These are phyloP conservation scores for Salix purpurea DNA, from an alignment of 345 rosid species.

Conservation along the genomic window DNA sequence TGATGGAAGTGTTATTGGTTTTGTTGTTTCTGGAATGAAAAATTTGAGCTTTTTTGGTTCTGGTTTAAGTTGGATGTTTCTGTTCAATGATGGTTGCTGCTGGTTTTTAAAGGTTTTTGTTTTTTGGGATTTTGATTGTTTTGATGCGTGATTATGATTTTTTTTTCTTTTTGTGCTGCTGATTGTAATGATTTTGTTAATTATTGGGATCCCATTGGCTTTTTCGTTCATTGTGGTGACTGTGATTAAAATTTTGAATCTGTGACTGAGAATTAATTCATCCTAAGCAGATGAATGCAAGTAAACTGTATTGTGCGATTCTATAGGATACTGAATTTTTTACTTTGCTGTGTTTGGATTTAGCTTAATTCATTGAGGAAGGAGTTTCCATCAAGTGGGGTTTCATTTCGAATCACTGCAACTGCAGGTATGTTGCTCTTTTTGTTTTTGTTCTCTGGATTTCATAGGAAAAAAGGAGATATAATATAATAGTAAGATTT, in stretches of 20 bases:
- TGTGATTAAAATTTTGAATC: not conserved
- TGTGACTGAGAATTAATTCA: not conserved
- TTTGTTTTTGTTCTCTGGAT: not conserved
- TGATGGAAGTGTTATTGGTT: constrained; percentile 3
- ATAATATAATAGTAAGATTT: not conserved
- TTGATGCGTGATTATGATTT: not conserved
- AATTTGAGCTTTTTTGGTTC: not conserved
- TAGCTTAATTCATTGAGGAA: constrained; percentile 49
- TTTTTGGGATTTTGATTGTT: not conserved
- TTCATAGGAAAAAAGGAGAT: not conserved
- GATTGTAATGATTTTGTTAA: not conserved
- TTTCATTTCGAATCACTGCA: constrained; percentile 45
- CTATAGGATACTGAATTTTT: constrained; percentile 3
- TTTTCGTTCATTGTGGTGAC: not conserved
- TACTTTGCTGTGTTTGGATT: constrained; percentile 19
- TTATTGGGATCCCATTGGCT: not conserved
- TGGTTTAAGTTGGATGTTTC: not conserved
- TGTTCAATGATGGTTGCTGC: not conserved
- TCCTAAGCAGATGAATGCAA: not conserved
- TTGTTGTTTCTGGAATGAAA: constrained; percentile 4
- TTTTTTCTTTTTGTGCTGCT: not conserved
- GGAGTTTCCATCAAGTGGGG: constrained; percentile 29
- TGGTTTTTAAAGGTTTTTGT: not conserved
- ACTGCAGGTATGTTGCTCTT: constrained; percentile 46
- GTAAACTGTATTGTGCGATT: not conserved